Evolutionary conservation across 306 rosid genomes (phyloP), one percentile per base, ranked within the genome.

Genomic region (Hippophae tibetana): DNA sequence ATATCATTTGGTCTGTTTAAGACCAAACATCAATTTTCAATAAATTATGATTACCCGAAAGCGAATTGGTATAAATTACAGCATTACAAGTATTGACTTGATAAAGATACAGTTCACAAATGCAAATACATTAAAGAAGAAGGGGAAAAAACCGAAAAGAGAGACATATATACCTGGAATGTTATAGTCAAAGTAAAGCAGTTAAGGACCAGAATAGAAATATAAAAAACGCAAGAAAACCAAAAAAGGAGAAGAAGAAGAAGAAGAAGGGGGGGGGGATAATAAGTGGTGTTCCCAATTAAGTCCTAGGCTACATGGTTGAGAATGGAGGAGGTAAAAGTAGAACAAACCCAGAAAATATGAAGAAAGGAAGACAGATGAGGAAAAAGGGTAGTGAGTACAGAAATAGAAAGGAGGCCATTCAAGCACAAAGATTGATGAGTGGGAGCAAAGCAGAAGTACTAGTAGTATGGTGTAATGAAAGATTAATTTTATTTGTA

Each of bases 121-220:
- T 43, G 7, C 43, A 25, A 10, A 7, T 12, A 5, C 54, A 2
- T 23, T 43, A 27, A 13, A 42, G 5, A 9, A 54, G 7, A 60
- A 5, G 54, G 8, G 13, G 13, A 70, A 31, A 52, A 46, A 5
- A 11, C 27, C 41, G 13, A 66, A 63, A 65, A 43, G 68, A 52
- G 52, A 26, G 12, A 26, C 58, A 7, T n/a, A n/a, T n/a, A n/a
- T 69, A 70, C 70, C 77, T 57, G 72, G 52, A 63, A 72, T 67
- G 62, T 56, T 41, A 31, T 66, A 65, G 66, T 58, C 64, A 43
- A 70, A 72, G 69, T 74, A 74, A 76, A 55, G 51, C 54, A 71
- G 77, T 58, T 60, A 63, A 69, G 72, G 49, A 61, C 62, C 43
- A 43, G 60, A 40, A 59, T 50, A 48, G 72, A 53, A 65, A 69